Evolutionary conservation across 768 basidiomycete genomes (phyloP).

Genomic region (Suillus ampliporus): DNA sequence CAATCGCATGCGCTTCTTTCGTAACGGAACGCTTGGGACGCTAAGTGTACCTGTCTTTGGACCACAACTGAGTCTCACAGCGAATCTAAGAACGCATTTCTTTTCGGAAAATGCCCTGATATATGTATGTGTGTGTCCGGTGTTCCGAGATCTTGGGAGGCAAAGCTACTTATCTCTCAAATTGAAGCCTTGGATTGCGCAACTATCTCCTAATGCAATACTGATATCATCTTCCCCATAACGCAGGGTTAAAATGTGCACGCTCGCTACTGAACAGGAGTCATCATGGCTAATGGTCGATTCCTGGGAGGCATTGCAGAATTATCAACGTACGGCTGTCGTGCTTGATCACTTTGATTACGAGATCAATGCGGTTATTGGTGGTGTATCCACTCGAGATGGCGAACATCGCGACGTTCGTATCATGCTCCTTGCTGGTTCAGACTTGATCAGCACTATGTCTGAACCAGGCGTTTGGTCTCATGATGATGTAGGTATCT

Average conservation of each 20-base stretch:
- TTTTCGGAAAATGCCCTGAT: background rate
- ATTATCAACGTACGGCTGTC: constrained; percentile 94
- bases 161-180: constrained; percentile 10
- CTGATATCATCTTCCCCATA: constrained; percentile 30
- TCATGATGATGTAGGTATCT: constrained; percentile 80
- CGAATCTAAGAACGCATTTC: background rate
- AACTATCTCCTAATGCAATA: constrained; percentile 8
- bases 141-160: constrained; percentile 13
- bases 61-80: background rate
- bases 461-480: constrained; percentile 99
- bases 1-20: background rate
- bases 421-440: constrained; percentile 94
- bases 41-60: background rate
- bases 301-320: constrained; percentile 96
- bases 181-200: constrained; percentile 6
- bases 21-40: too few relatives aligned
- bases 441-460: constrained; percentile 97
- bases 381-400: constrained; percentile 76
- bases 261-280: constrained; percentile 86
- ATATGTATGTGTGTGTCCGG: constrained; percentile 10
- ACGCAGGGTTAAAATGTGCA: constrained; percentile 84
- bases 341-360: constrained; percentile 98
- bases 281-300: constrained; percentile 97
- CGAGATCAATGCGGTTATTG: constrained; percentile 85
- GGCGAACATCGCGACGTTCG: constrained; percentile 77